A percentile compares a stretch with the other conserved stretches of the same genome.
Conservation (phyloP, 2,329 filamentous ascomycete genomes). For the Chaetomium sp. region DNA sequence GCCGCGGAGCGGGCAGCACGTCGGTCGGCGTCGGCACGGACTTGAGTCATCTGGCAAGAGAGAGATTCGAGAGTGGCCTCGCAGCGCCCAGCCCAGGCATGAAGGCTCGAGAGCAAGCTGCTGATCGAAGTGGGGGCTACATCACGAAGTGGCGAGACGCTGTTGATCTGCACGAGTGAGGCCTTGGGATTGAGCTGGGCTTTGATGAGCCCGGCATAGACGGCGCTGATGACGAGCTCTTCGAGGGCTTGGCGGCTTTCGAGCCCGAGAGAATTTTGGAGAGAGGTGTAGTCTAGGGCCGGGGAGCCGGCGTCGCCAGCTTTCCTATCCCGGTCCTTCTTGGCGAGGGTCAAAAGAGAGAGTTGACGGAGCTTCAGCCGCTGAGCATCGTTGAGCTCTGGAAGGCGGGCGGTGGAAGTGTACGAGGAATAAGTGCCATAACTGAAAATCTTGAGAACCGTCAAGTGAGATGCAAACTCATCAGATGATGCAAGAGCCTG, state of each 20-base stretch:
- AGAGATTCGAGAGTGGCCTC: constrained; percentile 65
- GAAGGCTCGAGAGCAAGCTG: constrained; percentile 60
- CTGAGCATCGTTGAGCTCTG: constrained; percentile 66
- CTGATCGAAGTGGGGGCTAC: constrained; percentile 67
- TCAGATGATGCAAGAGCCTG: constrained; percentile 55
- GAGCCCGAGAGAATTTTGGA: constrained; percentile 63
- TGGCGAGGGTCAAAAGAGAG: constrained; percentile 74
- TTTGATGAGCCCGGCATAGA: constrained; percentile 76
- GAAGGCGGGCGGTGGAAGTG: constrained; percentile 46
- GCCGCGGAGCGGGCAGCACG: constrained; percentile 45
- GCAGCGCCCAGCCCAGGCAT: constrained; percentile 74
- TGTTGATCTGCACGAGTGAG: constrained; percentile 67
- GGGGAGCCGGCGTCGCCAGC: constrained; percentile 20
- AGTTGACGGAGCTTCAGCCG: constrained; percentile 82
- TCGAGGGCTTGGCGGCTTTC: constrained; percentile 66
- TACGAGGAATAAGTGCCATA: constrained; percentile 86
- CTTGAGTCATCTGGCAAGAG: constrained; percentile 63
- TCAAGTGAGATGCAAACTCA: constrained; percentile 59
- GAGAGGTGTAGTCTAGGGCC: constrained; percentile 61
- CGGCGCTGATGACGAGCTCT: constrained; percentile 75
- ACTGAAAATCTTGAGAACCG: constrained; percentile 79
- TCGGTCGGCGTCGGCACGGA: constrained; percentile 52
- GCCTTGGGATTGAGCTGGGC: constrained; percentile 78
- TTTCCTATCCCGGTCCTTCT: constrained; percentile 44
- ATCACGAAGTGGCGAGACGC: constrained; percentile 80